Evolutionary conservation across 176 grass and related monocot species (phyloP), one percentile per base, ranked within the genome.

Genomic region (Tillandsia leiboldiana): DNA sequence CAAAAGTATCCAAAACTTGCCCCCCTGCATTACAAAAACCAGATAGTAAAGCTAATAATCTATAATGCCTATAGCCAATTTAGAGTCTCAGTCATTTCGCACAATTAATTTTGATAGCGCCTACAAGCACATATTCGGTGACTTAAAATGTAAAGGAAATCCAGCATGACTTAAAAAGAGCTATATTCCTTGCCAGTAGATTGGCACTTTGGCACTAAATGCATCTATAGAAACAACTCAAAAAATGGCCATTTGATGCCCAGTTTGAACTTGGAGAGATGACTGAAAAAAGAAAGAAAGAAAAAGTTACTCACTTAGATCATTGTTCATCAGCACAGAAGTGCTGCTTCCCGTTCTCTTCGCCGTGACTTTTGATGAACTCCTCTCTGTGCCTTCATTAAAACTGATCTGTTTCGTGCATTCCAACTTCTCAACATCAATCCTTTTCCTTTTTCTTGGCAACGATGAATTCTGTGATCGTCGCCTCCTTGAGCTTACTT

Each of bases 341-440:
- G 78, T 56, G 26, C 68, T 71, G 11, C 72, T 77, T 66, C 71
- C 70, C 47, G 26, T 56, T 14, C 57, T 64, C 26, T 67, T 78
- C 48, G 28, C n/a, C 12, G 66, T 15, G 29, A 52, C 18, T 27
- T 69, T 63, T 50, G 66, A 49, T 26, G 18, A 8, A 59, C 26
- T 51, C 28, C 10, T 57, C 66, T 59, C 53, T 28, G 10, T 15
- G n/a, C 58, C 54, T 17, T 26, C 57, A 28, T 87, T 77, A 77
- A 97, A 92, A 75, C 81, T 97, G 57, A 97, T 85, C 68, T 74
- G 87, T 68, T 90, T 92, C 69, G 81, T 54, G 47, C 83, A 87
- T n/a, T 80, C 79, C 67, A 85, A 74, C 66, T 81, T 83, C n/a
- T 26, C 83, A 11, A 83, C 86, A 74, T 92, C 79, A 69, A 90